These are phyloP conservation scores for Tetracladium maxilliforme DNA, from an alignment of 2,329 filamentous ascomycete species.

Conservation along the genomic window DNA sequence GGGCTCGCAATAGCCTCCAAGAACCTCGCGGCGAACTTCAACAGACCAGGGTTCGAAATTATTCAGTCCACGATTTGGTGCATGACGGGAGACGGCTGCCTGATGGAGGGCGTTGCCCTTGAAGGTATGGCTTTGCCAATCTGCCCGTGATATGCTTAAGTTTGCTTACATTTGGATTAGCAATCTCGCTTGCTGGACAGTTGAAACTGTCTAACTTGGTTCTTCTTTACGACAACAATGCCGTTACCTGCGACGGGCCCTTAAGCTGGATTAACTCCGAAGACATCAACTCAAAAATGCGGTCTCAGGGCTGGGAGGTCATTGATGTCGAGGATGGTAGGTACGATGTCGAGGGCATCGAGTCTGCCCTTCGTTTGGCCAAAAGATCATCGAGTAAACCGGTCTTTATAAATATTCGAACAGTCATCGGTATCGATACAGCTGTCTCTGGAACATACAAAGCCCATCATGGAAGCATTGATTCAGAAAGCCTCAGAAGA, in stretches of 20 bases:
- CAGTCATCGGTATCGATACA: constrained; percentile 27
- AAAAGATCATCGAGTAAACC: constrained; percentile 22
- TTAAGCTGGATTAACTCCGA: constrained; percentile 27
- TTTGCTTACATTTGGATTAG: no score
- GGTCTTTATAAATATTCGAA: constrained; percentile 30
- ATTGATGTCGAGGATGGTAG: constrained; percentile 26
- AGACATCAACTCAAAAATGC: constrained; percentile 29
- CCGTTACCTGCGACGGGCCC: constrained; percentile 28
- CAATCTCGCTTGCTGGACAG: constrained; percentile 14
- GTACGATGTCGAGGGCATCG: constrained; percentile 23
- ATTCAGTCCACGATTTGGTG: constrained; percentile 27
- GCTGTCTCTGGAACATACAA: constrained; percentile 22
- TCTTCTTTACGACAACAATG: constrained; percentile 32
- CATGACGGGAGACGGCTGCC: constrained; percentile 28
- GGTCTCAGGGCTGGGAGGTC: constrained; percentile 27
- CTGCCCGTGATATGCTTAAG: no score
- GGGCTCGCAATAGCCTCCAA: constrained; percentile 30
- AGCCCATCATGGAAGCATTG: constrained; percentile 33
- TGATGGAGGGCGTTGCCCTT: constrained; percentile 28
- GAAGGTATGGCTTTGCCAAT: constrained; percentile 26
- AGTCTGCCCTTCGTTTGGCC: constrained; percentile 21
- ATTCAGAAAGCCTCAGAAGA: constrained; percentile 28
- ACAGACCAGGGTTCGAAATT: constrained; percentile 21
- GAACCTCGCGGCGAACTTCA: constrained; percentile 25
- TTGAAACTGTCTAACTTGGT: constrained; percentile 26